phyloP scores from a whole-genome alignment of 164 flowering plant genomes.

The Stephania japonica region DNA sequence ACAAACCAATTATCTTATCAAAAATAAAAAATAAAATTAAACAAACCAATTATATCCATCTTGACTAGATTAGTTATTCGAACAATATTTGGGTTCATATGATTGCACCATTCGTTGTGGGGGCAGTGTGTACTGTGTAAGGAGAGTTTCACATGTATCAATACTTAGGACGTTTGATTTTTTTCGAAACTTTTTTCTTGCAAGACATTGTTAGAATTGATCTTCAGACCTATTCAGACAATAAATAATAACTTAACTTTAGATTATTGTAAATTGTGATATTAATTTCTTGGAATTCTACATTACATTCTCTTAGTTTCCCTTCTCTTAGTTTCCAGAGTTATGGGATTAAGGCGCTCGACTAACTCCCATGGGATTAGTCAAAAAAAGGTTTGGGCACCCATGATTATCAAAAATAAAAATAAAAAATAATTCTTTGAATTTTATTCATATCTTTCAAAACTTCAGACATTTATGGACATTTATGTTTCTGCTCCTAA shows the following conservation, averaged over 20 bases:
- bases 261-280: not conserved
- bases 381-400: too few species aligned
- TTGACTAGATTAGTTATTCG: not conserved
- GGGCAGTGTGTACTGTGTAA: not conserved
- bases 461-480: not conserved
- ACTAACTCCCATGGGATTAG: too few species aligned
- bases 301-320: too few species aligned
- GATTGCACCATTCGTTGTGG: not conserved
- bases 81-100: not conserved
- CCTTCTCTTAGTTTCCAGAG: too few species aligned
- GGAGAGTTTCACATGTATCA: not conserved
- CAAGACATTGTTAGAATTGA: not conserved
- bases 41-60: not conserved
- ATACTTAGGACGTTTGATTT: not conserved
- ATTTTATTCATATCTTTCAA: not conserved
- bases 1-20: too few species aligned
- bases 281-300: not conserved
- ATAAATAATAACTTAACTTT: too few species aligned
- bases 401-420: too few species aligned
- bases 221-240: not conserved
- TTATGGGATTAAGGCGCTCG: too few species aligned
- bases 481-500: not conserved
- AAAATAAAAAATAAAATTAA: too few species aligned
- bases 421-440: too few species aligned
- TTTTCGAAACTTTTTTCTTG: not conserved